Evolutionary conservation across 495 filamentous ascomycete genomes (phyloP), one percentile per base, ranked within the genome.

Genomic region (Friedmanniomyces simplex): DNA sequence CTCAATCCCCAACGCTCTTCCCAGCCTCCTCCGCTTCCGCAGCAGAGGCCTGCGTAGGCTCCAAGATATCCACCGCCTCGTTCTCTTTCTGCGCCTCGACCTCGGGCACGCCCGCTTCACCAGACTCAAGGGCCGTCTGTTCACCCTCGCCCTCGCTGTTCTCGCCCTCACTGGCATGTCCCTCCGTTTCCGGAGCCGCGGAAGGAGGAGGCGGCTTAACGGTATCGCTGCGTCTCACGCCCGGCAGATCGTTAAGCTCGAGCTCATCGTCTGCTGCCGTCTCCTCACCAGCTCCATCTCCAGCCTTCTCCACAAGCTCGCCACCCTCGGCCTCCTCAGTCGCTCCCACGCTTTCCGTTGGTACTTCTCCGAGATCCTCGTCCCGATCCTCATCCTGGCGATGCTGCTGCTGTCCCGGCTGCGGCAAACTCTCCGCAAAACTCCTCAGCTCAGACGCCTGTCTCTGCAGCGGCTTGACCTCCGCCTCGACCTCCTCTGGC

Each of bases 1-100:
- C 28, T 58, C 55, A 58, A 21, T 58, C 55, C 16, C 3, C 55
- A 21, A 58, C 55, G 13, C 24, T 58, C 55, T 58, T 52, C 2
- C 55, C 49, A 52, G 55, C 55, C 16, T 52, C 48, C 39, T 52
- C 55, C 8, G 39, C 39, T 1, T 57, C 47, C 13, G 41, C 42
- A 2, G 47, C 55, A 45, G 55, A 14, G 12, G 30, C 47, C 24
- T 58, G 47, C 22, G 25, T 32, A 32, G 28, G 20, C 55, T 42
- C 55, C 48, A 52, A 46, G 21, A 32, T 21, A 8, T 42, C 55
- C n/a, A 26, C 20, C 30, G 45, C 26, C 43, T 55, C 25, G 16
- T 32, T 24, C 7, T 52, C 50, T 18, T 25, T 7, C 20, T 25
- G 18, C 32, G 30, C 24, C 32, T 36, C 50, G 10, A 34, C 7